Percentiles rank a stretch among this genome's conserved stretches.
Conservation (phyloP, 2,329 filamentous ascomycete genomes). For the Aspergillus puulaauensis region DNA sequence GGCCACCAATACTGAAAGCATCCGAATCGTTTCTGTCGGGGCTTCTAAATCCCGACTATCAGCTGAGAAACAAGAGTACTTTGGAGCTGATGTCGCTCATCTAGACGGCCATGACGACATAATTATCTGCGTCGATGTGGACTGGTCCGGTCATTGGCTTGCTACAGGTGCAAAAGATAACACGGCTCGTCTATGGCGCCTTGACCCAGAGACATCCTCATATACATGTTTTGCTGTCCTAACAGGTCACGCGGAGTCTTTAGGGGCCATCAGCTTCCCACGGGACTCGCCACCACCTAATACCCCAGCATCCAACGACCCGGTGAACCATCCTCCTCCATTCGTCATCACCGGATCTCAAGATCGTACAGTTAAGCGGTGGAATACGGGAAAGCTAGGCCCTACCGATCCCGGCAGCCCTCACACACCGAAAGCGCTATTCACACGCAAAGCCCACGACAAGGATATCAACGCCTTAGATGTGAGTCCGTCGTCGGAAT, state of each 20-base stretch:
- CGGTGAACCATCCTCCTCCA: constrained; percentile 74
- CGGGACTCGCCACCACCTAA: constrained; percentile 65
- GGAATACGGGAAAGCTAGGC: constrained; percentile 71
- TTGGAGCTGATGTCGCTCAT: constrained; percentile 83
- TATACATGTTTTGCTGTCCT: constrained; percentile 81
- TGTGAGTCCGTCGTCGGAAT: constrained; percentile 67
- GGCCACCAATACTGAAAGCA: constrained; percentile 92
- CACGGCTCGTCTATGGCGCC: constrained; percentile 82
- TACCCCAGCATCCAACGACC: constrained; percentile 69
- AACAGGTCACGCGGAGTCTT: constrained; percentile 88
- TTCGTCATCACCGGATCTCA: constrained; percentile 92
- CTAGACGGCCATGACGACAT: constrained; percentile 93
- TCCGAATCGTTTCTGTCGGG: constrained; percentile 76
- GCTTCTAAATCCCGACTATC: constrained; percentile 30
- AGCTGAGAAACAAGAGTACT: constrained; percentile 57
- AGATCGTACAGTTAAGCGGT: constrained; percentile 92
- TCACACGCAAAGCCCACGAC: constrained; percentile 93
- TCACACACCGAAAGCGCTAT: constrained; percentile 59
- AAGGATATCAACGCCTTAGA: constrained; percentile 98
- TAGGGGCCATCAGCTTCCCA: constrained; percentile 85
- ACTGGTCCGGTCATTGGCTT: constrained; percentile 97
- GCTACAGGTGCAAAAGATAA: constrained; percentile 97
- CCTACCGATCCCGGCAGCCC: constrained; percentile 44
- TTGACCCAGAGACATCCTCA: constrained; percentile 72
- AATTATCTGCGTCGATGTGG: constrained; percentile 87